Base-by-base conservation (phyloP, 257 asterid genomes). In the Leonotis leonurus region DNA sequence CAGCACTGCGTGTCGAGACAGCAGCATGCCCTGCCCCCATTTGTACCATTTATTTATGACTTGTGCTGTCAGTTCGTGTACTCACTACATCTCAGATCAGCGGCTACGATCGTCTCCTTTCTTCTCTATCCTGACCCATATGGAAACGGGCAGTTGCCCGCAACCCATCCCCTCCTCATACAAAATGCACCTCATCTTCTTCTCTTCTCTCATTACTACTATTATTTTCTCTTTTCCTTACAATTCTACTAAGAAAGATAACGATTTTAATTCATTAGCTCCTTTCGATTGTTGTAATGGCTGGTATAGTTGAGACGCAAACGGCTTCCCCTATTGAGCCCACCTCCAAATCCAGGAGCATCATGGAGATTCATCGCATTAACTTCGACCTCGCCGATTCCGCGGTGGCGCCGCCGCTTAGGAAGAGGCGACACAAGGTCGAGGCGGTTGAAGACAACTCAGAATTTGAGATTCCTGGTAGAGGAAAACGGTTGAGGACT, bases 291-390 rank as follows among this genome's bases (percentile, higher is more conserved):
- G 27, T 50, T 50, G 26, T 25, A 30, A 89, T 86, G 96, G 85
- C 95, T 26, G 84, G 87, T 1, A 49, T 82, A 68, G 80, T 86
- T 3, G 96, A 86, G 46, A 76, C 85, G 14, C 90, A 86, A 56
- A 81, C 95, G 44, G 62, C 81, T 6, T 56, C 85, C 0, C 77
- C 87, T 0, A 75, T 74, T 18, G 88, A 84, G 60, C 78, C 74
- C 2, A 67, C 69, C 16, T 73, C 90, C 3, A 77, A 74, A 55
- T 67, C 85, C 24, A 70, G 85, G 29, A 60, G 87, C 1, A 76
- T 85, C 64, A 71, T 83, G 77, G 90, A 73, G 8, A 68, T 77
- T 61, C 90, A n/a, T 37, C 85, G 77, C 41, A 75, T 84, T 20
- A 77, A 77, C 44, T 77, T 81, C 56, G 78, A 76, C 0, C 74